Percentiles rank a stretch among this genome's conserved stretches.
phyloP scores from a whole-genome alignment of 1,139 yeast genomes.

The Kodamaea alishanica region DNA sequence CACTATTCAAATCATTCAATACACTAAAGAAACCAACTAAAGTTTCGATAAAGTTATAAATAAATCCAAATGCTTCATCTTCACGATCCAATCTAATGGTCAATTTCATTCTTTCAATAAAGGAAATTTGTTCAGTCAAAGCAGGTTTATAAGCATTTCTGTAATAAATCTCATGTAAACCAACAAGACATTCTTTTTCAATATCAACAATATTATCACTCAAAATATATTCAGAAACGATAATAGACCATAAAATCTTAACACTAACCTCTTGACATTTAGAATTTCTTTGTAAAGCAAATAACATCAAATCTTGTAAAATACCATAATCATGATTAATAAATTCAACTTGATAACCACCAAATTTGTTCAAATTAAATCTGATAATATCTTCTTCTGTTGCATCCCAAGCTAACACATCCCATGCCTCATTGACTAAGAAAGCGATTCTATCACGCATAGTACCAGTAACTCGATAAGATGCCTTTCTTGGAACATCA shows the following conservation, averaged over 20 bases:
- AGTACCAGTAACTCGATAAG: conserved; percentile 60
- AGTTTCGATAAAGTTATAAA: conserved; percentile 53
- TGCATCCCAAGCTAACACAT: conserved; percentile 66
- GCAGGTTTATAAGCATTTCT: conserved; percentile 56
- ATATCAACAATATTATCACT: conserved; percentile 59
- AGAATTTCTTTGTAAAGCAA: conserved; percentile 65
- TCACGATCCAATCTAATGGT: conserved; percentile 58
- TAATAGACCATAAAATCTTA: conserved; percentile 65
- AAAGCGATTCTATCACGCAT: conserved; percentile 59
- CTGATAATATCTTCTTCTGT: conserved; percentile 54
- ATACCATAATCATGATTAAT: conserved; percentile 58
- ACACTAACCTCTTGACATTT: conserved; percentile 65
- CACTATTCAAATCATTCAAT: conserved; percentile 63
- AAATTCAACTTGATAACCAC: conserved; percentile 72
- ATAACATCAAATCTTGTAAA: conserved; percentile 60
- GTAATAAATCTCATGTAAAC: conserved; percentile 64
- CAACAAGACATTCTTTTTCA: conserved; percentile 59
- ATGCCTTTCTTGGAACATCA: conserved; percentile 71
- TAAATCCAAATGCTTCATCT: conserved; percentile 59
- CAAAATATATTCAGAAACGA: conserved; percentile 62
- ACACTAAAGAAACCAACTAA: conserved; percentile 62
- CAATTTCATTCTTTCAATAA: conserved; percentile 49
- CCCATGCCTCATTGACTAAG: conserved; percentile 66
- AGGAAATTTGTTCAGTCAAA: conserved; percentile 49
- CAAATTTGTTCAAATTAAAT: conserved; percentile 60